These are phyloP conservation scores for Psilocybe azurescens DNA, from an alignment of 768 basidiomycete genomes.

Conservation along the genomic window DNA sequence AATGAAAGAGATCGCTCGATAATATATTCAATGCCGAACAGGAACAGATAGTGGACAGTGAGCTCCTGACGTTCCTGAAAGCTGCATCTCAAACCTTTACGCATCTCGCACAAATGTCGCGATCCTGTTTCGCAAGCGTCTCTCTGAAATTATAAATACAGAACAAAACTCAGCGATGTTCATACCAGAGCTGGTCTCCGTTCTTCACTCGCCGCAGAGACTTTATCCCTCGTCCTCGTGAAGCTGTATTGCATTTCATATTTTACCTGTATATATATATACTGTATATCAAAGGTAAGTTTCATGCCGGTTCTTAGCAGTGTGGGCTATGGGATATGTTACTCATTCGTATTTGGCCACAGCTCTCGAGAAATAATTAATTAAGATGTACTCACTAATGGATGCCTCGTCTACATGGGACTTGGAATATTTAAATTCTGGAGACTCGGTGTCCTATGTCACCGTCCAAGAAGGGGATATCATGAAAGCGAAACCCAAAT, in stretches of 20 bases:
- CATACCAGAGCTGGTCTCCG: background rate
- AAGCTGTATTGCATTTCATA: background rate
- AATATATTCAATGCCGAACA: background rate
- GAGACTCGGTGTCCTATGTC: background rate
- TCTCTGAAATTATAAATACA: background rate
- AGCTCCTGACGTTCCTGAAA: background rate
- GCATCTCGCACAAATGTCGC: background rate
- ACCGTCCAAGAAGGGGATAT: slow-evolving; percentile 16
- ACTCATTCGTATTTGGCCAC: too few relatives aligned
- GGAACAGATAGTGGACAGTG: background rate
- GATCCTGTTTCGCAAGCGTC: background rate
- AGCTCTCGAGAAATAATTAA: background rate
- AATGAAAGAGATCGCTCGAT: background rate
- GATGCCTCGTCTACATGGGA: background rate
- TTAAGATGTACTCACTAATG: background rate
- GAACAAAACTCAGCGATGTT: background rate
- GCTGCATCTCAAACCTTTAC: background rate
- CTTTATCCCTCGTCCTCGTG: background rate
- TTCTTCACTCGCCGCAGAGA: background rate
- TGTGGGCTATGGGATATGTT: too few relatives aligned
- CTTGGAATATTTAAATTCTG: background rate
- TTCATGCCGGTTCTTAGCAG: background rate
- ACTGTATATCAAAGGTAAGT: background rate
- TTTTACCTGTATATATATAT: background rate
- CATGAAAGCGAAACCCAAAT: slow-evolving; percentile 24